A percentile compares a stretch with the other conserved stretches of the same genome.
Conservation (phyloP, 2,329 filamentous ascomycete species). For the Epichloe sylvatica region DNA sequence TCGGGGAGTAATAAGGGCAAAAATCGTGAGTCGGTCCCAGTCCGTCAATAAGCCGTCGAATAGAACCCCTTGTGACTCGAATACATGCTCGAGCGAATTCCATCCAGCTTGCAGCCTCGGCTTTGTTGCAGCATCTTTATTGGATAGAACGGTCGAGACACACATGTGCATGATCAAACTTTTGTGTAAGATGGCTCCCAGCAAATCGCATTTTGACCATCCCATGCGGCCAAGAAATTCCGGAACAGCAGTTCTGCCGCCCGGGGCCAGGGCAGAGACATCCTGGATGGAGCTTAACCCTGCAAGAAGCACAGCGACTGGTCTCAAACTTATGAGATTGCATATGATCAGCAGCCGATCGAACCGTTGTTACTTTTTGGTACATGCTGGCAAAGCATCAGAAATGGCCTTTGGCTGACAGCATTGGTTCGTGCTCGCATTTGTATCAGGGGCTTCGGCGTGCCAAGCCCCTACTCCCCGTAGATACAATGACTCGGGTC, state of each 20-base stretch:
- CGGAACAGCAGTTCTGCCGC: too few relatives aligned
- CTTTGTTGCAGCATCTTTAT: background rate
- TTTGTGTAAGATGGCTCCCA: background rate
- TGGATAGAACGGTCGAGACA: too few relatives aligned
- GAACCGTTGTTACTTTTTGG: constrained; percentile 3
- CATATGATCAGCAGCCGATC: background rate
- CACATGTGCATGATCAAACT: background rate
- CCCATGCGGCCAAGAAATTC: too few relatives aligned
- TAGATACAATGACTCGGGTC: background rate
- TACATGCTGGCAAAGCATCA: background rate
- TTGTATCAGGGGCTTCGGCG: background rate
- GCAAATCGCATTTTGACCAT: background rate
- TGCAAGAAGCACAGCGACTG: background rate
- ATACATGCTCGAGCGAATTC: background rate
- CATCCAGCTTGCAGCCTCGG: background rate
- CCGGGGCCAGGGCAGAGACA: background rate
- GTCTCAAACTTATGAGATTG: background rate
- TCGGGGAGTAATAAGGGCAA: background rate
- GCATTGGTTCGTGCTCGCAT: background rate
- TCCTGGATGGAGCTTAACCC: background rate
- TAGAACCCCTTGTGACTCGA: background rate
- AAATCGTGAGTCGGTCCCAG: too few relatives aligned
- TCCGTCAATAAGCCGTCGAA: background rate
- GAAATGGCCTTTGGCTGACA: background rate
- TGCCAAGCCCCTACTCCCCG: background rate